phyloP scores from a whole-genome alignment of 2,329 filamentous ascomycete genomes.

The Trichophyton rubrum region DNA sequence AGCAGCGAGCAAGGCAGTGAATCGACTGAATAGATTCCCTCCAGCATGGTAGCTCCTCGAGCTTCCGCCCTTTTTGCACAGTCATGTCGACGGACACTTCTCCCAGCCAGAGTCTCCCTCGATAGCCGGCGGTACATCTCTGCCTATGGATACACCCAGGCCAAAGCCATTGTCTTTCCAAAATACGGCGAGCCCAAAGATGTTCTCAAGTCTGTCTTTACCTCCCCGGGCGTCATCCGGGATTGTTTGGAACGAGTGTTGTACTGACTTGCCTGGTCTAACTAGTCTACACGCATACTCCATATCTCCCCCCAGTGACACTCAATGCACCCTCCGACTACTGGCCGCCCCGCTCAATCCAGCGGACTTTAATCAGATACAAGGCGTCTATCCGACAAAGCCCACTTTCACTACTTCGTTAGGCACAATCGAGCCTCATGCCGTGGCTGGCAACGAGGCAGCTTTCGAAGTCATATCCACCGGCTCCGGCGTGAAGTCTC shows the following conservation, averaged over 20 bases:
- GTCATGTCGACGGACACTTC: not conserved
- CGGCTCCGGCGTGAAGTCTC: conserved; percentile 48
- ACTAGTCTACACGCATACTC: conserved; percentile 37
- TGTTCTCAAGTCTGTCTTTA: conserved; percentile 31
- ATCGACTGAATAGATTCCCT: not conserved
- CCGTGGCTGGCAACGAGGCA: conserved; percentile 61
- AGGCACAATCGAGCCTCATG: conserved; percentile 62
- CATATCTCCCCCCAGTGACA: conserved; percentile 42
- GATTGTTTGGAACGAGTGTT: not conserved
- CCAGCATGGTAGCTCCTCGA: not conserved
- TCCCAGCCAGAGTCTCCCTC: conserved; percentile 2
- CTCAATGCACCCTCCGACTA: conserved; percentile 65
- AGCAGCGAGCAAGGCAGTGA: too few species aligned
- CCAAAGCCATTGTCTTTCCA: conserved; percentile 38
- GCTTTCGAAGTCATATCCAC: conserved; percentile 75
- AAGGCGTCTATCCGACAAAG: conserved; percentile 86
- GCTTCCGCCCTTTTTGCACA: not conserved
- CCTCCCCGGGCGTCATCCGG: not conserved
- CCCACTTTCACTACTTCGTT: conserved; percentile 64
- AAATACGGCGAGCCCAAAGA: conserved; percentile 39
- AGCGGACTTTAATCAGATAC: conserved; percentile 94
- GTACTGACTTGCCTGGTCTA: not conserved
- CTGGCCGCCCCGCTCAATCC: conserved; percentile 91
- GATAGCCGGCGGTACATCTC: conserved; percentile 29
- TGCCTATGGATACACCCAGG: conserved; percentile 39